A percentile compares a stretch with the other conserved stretches of the same genome.
Evolutionary conservation across 306 rosid genomes (phyloP).

Genomic region (Cotoneaster glaucophyllus): DNA sequence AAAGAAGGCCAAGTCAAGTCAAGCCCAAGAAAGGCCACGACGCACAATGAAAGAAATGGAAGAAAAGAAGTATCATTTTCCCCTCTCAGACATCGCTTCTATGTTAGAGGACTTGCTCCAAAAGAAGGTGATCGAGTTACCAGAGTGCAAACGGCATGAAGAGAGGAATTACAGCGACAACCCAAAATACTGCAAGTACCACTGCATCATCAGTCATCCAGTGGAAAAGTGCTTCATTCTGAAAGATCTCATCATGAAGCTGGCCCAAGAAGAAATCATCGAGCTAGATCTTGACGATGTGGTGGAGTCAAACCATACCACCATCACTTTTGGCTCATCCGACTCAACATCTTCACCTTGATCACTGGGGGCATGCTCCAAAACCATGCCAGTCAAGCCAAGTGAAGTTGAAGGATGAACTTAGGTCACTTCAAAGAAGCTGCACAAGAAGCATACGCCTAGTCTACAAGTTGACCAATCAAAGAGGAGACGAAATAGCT

Average conservation of each 20-base stretch:
- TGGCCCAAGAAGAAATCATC: no score
- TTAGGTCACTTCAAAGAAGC: fast-evolving
- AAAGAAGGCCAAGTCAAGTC: no score
- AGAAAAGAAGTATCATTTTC: no score
- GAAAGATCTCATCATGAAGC: no score
- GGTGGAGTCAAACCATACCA: no score
- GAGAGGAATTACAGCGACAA: not conserved
- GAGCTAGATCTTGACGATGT: no score
- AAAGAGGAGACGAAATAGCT: not conserved
- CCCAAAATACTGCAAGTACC: not conserved
- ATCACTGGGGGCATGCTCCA: not conserved
- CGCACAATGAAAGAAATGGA: no score
- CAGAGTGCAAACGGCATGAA: no score
- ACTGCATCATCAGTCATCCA: fast-evolving
- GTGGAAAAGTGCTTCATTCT: no score
- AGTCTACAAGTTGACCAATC: no score
- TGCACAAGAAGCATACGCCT: not conserved
- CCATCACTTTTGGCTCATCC: no score
- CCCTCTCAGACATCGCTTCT: fast-evolving
- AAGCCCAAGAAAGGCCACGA: not conserved
- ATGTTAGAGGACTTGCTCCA: not conserved
- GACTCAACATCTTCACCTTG: no score
- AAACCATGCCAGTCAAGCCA: not conserved
- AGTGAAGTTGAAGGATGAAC: not conserved
- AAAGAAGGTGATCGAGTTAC: not conserved